Percentiles rank a stretch among this genome's conserved stretches.
phyloP scores from a whole-genome alignment of 495 filamentous ascomycete species.

The Zalerion maritima region DNA sequence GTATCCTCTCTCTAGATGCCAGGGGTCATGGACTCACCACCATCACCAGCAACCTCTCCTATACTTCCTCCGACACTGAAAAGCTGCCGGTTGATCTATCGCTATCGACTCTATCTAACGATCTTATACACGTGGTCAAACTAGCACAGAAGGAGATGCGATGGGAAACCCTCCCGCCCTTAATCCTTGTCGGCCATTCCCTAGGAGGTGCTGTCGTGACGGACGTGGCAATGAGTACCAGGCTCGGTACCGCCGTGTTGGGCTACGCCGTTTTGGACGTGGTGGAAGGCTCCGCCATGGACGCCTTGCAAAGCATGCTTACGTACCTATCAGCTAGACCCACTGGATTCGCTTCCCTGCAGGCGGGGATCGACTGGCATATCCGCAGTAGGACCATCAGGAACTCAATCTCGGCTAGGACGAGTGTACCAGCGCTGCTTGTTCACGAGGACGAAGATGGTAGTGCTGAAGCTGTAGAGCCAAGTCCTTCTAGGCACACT shows the following conservation, averaged over 20 bases:
- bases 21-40: conserved; percentile 72
- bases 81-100: conserved; percentile 46
- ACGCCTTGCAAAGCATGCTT: conserved; percentile 92
- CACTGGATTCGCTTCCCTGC: conserved; percentile 53
- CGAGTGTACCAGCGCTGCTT: conserved; percentile 77
- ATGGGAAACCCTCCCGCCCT: conserved; percentile 58
- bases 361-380: conserved; percentile 88
- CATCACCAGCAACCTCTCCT: too few relatives aligned
- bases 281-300: conserved; percentile 75
- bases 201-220: conserved; percentile 92
- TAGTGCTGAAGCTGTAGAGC: conserved; percentile 16
- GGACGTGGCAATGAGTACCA: conserved; percentile 53
- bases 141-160: conserved; percentile 47
- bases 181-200: conserved; percentile 85
- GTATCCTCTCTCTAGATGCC: conserved; percentile 71
- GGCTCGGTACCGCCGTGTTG: conserved; percentile 51
- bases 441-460: conserved; percentile 24
- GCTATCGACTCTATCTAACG: conserved; percentile 52
- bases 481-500: conserved; percentile 9
- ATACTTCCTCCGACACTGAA: conserved; percentile 20
- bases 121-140: conserved; percentile 55
- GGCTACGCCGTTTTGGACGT: conserved; percentile 91
- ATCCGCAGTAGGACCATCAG: conserved; percentile 78
- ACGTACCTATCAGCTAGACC: conserved; percentile 79
- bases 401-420: conserved; percentile 62